Conservation (phyloP, 768 basidiomycete genomes). For the Agrocybe pediades region DNA sequence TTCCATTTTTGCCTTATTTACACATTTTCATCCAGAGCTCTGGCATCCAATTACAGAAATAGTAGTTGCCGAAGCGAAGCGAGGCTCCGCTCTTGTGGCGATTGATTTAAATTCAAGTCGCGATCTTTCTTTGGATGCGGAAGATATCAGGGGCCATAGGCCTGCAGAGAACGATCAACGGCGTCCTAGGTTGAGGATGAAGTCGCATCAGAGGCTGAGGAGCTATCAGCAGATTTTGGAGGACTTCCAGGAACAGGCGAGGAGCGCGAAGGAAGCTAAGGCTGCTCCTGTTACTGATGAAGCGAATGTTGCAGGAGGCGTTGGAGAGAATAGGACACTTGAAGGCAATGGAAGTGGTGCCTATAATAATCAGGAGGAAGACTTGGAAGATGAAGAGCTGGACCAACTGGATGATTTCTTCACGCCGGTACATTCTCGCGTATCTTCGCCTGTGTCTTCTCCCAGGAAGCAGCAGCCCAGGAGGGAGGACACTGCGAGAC, state of each 20-base stretch:
- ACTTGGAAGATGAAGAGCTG: slow-evolving; percentile 2
- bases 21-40: too few species aligned
- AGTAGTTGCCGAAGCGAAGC: too few species aligned
- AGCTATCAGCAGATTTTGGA: slow-evolving; percentile 71
- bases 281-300: neutral
- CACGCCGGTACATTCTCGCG: slow-evolving; percentile 17
- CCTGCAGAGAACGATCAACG: slow-evolving; percentile 16
- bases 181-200: slow-evolving; percentile 30
- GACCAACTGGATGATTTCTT: slow-evolving; percentile 16
- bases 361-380: neutral
- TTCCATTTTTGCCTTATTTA: too few species aligned
- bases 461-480: slow-evolving; percentile 22
- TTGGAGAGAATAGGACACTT: too few species aligned
- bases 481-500: slow-evolving; percentile 62
- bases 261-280: slow-evolving; percentile 9
- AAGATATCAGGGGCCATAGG: neutral
- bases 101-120: slow-evolving; percentile 35
- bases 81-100: slow-evolving; percentile 55
- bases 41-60: too few species aligned
- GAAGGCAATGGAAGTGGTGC: neutral
- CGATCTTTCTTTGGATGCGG: slow-evolving; percentile 16
- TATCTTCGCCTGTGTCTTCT: slow-evolving; percentile 26
- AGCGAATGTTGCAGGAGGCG: neutral
- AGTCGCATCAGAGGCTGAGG: slow-evolving; percentile 49
- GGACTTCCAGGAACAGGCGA: slow-evolving; percentile 51